Evolutionary conservation across 306 rosid species (phyloP), one percentile per base, ranked within the genome.

Genomic region (Castanea sativa): DNA sequence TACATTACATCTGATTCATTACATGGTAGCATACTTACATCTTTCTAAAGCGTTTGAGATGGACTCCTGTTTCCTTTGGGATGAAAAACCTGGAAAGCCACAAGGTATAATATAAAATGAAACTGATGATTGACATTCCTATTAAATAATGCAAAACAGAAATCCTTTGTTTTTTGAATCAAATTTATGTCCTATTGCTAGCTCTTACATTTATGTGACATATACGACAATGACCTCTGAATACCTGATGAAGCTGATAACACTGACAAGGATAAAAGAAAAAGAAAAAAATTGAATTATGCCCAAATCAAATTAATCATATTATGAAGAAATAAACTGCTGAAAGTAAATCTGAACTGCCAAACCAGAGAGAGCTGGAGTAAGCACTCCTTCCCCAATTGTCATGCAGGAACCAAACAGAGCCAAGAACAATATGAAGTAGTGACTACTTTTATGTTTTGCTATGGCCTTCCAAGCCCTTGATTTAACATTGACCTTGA

Each of bases 341-440:
- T 25, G 53, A 60, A 77, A 60, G 65, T 23, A n/a, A 60, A 41
- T 41, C 82, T 29, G 65, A 57, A 71, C 32, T 32, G 14, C 21
- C 64, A 21, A 71, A 92, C 97, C 97, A 78, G 97, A 91, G 69
- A 92, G 92, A 49, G 93, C 91, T 58, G 97, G 97, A 63, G 96
- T 89, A 82, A 92, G 94, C 73, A 91, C 96, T 16, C 91, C 93
- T 4, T 78, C 90, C 7, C 97, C 90, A 35, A 88, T 90, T 32
- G 93, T 85, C 91, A 92, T 91, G 81, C 96, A 91, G 55, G 89
- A 88, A 79, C 96, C 97, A 33, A 88, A 89, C 78, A 92, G 91
- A 72, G 97, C 96, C 69, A 89, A 78, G 85, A 85, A 87, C 88
- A 92, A 73, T 75, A 92, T 72, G 27, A 91, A 51, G 77, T 91